Percentiles rank a stretch among this genome's conserved stretches.
Conservation (phyloP, 1,139 yeast species). For the Candida glucosophila region DNA sequence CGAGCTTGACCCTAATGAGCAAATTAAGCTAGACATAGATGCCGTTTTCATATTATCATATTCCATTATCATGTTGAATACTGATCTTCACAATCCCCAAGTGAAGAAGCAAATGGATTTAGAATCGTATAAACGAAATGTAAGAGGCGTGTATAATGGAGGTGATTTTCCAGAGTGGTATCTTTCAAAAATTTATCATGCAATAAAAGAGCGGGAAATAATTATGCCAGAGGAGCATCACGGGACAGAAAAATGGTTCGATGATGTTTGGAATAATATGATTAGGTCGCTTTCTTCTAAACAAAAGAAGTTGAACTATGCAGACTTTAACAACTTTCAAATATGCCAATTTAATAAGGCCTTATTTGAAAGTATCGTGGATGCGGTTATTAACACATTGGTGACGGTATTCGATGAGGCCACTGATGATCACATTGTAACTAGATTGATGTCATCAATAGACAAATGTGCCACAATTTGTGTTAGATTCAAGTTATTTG, state of each 20-base stretch:
- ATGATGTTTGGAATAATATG: constrained; percentile 84
- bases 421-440: constrained; percentile 80
- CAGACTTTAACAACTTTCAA: constrained; percentile 12
- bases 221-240: constrained; percentile 98
- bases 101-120: constrained; percentile 82
- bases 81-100: constrained; percentile 73
- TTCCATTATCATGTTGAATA: constrained; percentile 69
- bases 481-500: constrained; percentile 46
- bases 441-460: constrained; percentile 77
- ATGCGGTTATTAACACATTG: constrained; percentile 57
- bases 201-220: constrained; percentile 80
- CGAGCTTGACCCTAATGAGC: constrained; percentile 1
- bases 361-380: constrained; percentile 56
- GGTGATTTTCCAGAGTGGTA: constrained; percentile 84
- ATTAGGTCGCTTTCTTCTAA: constrained; percentile 40
- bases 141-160: constrained; percentile 71
- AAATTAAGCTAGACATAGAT: constrained; percentile 64
- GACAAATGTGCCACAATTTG: constrained; percentile 82
- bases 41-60: constrained; percentile 66
- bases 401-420: constrained; percentile 79
- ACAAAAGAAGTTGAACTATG: constrained; percentile 15
- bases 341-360: constrained; percentile 54
- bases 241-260: constrained; percentile 82
- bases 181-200: constrained; percentile 66
- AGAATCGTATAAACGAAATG: constrained; percentile 70